Evolutionary conservation across 2,329 filamentous ascomycete species (phyloP).

Genomic region (Fusarium pseudograminearum): DNA sequence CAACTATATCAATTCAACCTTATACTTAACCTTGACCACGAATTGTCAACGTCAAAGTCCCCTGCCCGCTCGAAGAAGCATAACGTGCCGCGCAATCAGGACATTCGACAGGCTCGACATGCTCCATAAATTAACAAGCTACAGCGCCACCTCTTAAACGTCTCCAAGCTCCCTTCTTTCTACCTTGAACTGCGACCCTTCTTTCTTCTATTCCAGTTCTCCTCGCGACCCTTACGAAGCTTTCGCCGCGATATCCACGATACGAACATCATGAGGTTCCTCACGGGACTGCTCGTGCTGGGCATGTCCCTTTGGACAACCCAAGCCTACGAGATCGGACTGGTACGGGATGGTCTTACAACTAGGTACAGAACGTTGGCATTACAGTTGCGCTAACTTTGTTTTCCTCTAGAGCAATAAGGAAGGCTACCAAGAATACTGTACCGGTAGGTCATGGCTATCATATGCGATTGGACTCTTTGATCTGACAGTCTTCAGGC

Average conservation of each 20-base stretch:
- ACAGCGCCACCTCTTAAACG: constrained; percentile 38
- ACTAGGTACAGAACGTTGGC: not conserved
- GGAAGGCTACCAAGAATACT: constrained; percentile 83
- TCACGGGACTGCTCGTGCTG: constrained; percentile 63
- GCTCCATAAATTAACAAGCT: constrained; percentile 43
- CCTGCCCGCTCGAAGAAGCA: not conserved
- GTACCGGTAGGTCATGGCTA: constrained; percentile 65
- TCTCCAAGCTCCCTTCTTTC: constrained; percentile 27
- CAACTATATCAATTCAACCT: constrained; percentile 1
- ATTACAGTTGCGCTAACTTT: constrained; percentile 40
- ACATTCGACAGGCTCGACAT: constrained; percentile 30
- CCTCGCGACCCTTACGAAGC: constrained; percentile 19
- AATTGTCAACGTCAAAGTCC: not conserved
- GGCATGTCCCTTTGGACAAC: constrained; percentile 66
- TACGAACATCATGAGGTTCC: constrained; percentile 64
- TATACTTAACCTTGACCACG: not conserved
- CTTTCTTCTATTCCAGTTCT: constrained; percentile 8
- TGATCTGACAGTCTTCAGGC: constrained; percentile 59
- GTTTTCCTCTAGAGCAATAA: constrained; percentile 72
- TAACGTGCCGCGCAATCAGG: constrained; percentile 7
- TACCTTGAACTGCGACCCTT: constrained; percentile 17
- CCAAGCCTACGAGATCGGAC: constrained; percentile 67
- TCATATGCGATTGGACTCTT: not conserved
- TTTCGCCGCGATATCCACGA: constrained; percentile 21
- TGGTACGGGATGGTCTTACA: constrained; percentile 58